Evolutionary conservation across 1,139 yeast species (phyloP).

Genomic region (Nematodospora anomalae): DNA sequence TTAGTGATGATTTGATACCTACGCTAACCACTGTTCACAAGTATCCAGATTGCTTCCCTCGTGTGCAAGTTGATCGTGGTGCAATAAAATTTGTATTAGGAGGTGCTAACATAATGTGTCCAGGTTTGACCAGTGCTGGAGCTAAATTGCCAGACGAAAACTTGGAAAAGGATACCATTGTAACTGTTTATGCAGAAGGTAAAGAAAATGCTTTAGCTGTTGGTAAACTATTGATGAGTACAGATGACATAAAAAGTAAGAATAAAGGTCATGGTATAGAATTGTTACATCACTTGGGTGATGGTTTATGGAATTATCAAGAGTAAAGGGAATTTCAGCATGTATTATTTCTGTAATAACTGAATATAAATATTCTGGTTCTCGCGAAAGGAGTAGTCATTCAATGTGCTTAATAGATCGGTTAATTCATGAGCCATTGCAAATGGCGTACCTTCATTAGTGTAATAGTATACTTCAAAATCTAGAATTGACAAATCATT

Average conservation of each 20-base stretch:
- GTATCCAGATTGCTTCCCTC: slow-evolving; percentile 79
- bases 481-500: slow-evolving; percentile 18
- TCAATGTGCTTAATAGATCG: slow-evolving; percentile 39
- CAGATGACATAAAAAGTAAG: slow-evolving; percentile 79
- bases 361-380: slow-evolving; percentile 22
- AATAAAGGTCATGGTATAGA: slow-evolving; percentile 94
- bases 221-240: slow-evolving; percentile 83
- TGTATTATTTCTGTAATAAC: slow-evolving; percentile 9
- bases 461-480: slow-evolving; percentile 20
- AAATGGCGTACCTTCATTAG: slow-evolving; percentile 16
- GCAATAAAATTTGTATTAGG: slow-evolving; percentile 92
- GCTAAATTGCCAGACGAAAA: slow-evolving; percentile 78
- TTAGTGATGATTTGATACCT: slow-evolving; percentile 75
- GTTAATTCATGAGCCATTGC: slow-evolving; percentile 18
- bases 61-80: slow-evolving; percentile 91
- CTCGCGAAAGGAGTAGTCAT: slow-evolving; percentile 30
- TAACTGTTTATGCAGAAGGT: slow-evolving; percentile 88
- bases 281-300: slow-evolving; percentile 82
- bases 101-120: slow-evolving; percentile 97
- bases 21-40: slow-evolving; percentile 75
- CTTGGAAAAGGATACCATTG: slow-evolving; percentile 65
- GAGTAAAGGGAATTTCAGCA: slow-evolving; percentile 26
- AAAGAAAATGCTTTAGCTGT: slow-evolving; percentile 89
- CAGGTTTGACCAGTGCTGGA: slow-evolving; percentile 91
- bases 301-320: slow-evolving; percentile 74